These are phyloP conservation scores for Pholiota conissans DNA, from an alignment of 768 basidiomycete species.

Conservation along the genomic window DNA sequence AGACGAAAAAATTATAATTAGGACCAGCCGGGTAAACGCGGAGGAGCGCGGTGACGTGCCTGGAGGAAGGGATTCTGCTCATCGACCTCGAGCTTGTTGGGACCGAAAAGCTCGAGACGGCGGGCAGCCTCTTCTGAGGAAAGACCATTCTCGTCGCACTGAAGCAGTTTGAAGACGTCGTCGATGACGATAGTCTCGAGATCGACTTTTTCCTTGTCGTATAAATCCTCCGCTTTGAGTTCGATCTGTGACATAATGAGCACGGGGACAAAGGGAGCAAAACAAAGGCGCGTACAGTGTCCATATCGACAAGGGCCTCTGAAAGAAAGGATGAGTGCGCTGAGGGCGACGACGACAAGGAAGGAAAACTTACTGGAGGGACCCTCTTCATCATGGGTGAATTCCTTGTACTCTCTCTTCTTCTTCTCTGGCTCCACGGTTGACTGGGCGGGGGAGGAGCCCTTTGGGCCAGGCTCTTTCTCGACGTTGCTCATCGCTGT, in stretches of 20 bases:
- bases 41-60: conserved; percentile 37
- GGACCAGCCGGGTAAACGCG: conserved; percentile 3
- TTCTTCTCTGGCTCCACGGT: conserved; percentile 41
- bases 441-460: conserved; percentile 30
- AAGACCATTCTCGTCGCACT: conserved; percentile 86
- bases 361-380: conserved; percentile 57
- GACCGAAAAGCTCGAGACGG: conserved; percentile 92
- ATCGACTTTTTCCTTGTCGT: conserved; percentile 99
- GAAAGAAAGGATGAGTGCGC: conserved; percentile 4
- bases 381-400: conserved; percentile 69
- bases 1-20: neutral
- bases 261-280: conserved; percentile 8
- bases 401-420: conserved; percentile 89
- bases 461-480: conserved; percentile 66
- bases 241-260: conserved; percentile 57
- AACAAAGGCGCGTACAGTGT: conserved; percentile 47
- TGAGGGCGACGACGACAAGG: conserved; percentile 13
- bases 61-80: conserved; percentile 92
- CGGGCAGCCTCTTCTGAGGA: conserved; percentile 69
- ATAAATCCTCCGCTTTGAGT: conserved; percentile 89
- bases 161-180: conserved; percentile 94
- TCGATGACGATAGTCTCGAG: conserved; percentile 95
- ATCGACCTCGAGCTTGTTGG: conserved; percentile 90
- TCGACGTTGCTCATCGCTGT: conserved; percentile 26
- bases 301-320: conserved; percentile 92